Base-by-base conservation (phyloP, 192 early-diverging fungal genomes). In the Bifiguratus adelaidae region DNA sequence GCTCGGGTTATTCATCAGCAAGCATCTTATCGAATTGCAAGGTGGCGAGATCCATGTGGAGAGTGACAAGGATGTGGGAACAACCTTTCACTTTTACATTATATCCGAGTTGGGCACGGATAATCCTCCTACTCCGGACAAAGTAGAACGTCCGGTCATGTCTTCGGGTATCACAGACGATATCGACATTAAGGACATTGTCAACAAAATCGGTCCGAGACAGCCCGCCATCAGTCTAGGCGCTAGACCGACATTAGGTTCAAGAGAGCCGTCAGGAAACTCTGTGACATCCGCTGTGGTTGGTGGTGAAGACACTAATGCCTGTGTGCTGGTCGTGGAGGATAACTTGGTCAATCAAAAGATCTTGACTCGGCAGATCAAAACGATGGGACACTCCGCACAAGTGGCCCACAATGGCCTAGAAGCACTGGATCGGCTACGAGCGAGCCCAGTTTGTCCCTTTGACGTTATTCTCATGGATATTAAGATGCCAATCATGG, bases 1-100 rank as follows among this genome's bases (percentile, higher is more conserved):
- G 52, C 56, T 82, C 35, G 86, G 87, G 0, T 68, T 91, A 22
- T 76, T 74, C 27, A 91, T 91, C 30, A 82, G 75, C 30, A 79
- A 81, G 54, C 72, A 78, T 27, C 60, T 91, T 8, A 75, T 79
- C 16, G 70, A 72, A 61, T 69, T 85, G 45, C 73, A 81, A 37
- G 81, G 80, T 5, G 86, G 86, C 7, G 48, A 68, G 22, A 70
- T 89, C 23, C 70, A 70, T 19, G 81, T 86, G 16, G 67, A 78
- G 37, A 76, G 74, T 43, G 68, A 74, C 47, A 56, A 70, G 13
- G 76, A 76, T 4, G 52, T 69, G 37, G 83, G 85, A 20, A 80
- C 77, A 5, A 76, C 65, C 29, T 82, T 88, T 38, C 8, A 8
- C 8, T 33, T 33, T n/a, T 11, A 8, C 9, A n/a, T 33, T 8